Evolutionary conservation across 345 rosid genomes (phyloP).

Genomic region (Anastatica hierochuntica): DNA sequence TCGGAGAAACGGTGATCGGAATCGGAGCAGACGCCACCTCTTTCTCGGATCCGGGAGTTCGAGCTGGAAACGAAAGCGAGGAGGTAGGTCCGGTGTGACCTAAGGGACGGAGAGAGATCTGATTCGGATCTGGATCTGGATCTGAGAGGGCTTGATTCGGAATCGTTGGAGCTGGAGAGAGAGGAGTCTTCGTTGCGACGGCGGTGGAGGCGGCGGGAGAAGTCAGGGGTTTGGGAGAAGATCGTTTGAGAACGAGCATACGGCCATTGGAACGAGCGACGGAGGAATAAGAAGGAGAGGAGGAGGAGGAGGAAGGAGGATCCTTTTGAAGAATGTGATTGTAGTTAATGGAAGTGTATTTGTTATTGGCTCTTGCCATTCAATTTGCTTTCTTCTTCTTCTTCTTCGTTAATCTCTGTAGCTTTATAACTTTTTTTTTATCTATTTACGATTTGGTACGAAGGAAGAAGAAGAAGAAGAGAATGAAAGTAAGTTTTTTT

Average conservation of each 20-base stretch:
- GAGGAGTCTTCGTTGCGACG: slow-evolving; percentile 15
- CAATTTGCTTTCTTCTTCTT: background rate
- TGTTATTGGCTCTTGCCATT: slow-evolving; percentile 76
- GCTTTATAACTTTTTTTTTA: no score
- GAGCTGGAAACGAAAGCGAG: slow-evolving; percentile 25
- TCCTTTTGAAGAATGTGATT: slow-evolving; percentile 60
- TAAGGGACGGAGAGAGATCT: slow-evolving; percentile 56
- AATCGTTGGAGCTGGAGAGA: slow-evolving; percentile 15
- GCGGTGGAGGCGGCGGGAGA: background rate
- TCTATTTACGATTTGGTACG: no score
- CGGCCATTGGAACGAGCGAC: slow-evolving; percentile 58
- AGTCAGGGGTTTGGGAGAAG: slow-evolving; percentile 42
- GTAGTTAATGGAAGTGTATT: slow-evolving; percentile 62
- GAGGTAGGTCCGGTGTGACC: slow-evolving; percentile 41
- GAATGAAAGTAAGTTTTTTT: background rate
- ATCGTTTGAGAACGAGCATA: slow-evolving; percentile 77
- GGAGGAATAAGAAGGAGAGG: slow-evolving; percentile 42
- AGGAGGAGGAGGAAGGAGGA: slow-evolving; percentile 17
- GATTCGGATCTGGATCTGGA: slow-evolving; percentile 30
- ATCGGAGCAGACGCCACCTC: slow-evolving; percentile 10
- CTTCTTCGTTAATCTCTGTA: no score
- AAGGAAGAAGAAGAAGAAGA: background rate
- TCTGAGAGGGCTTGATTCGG: no score
- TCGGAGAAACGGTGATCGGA: slow-evolving; percentile 25
- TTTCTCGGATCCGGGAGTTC: slow-evolving; percentile 19